These are phyloP conservation scores for Cordyceps tenuipes DNA, from an alignment of 2,329 filamentous ascomycete genomes.

Conservation along the genomic window DNA sequence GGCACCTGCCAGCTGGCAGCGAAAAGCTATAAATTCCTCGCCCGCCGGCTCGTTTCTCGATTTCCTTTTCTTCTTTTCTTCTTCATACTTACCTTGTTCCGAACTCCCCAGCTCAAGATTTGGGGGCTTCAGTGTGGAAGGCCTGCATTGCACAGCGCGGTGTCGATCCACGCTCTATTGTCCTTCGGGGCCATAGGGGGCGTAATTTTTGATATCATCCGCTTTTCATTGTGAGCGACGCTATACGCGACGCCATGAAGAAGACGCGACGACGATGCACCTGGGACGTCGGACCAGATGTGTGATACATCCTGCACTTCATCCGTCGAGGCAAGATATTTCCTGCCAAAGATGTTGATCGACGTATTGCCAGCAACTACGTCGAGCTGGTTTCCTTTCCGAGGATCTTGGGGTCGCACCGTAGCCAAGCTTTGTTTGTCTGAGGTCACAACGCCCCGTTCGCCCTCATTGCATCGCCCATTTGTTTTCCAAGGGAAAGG, in stretches of 20 bases:
- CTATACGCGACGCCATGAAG: conserved; percentile 33
- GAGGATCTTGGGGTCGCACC: too few species aligned
- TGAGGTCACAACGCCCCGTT: too few species aligned
- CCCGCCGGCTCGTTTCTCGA: conserved; percentile 9
- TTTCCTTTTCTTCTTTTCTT: conserved; percentile 27
- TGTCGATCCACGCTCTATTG: conserved; percentile 40
- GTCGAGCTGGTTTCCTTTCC: too few species aligned
- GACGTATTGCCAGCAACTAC: too few species aligned
- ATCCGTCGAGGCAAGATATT: neutral
- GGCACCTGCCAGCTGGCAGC: neutral
- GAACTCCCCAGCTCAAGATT: conserved; percentile 38
- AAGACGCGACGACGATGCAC: conserved; percentile 23
- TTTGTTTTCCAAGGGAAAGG: too few species aligned
- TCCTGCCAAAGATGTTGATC: too few species aligned
- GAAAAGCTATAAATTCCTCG: conserved; percentile 26
- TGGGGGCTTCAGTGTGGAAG: conserved; percentile 33
- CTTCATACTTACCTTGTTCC: conserved; percentile 49
- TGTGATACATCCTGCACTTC: neutral
- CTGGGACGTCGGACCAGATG: neutral
- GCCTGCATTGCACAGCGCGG: conserved; percentile 51
- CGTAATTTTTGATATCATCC: conserved; percentile 44
- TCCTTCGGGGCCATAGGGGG: conserved; percentile 46
- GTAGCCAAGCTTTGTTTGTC: too few species aligned
- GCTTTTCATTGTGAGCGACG: conserved; percentile 38
- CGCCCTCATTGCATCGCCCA: too few species aligned